Evolutionary conservation across 2,329 filamentous ascomycete species (phyloP).

Genomic region (Colletotrichum chrysophilum): DNA sequence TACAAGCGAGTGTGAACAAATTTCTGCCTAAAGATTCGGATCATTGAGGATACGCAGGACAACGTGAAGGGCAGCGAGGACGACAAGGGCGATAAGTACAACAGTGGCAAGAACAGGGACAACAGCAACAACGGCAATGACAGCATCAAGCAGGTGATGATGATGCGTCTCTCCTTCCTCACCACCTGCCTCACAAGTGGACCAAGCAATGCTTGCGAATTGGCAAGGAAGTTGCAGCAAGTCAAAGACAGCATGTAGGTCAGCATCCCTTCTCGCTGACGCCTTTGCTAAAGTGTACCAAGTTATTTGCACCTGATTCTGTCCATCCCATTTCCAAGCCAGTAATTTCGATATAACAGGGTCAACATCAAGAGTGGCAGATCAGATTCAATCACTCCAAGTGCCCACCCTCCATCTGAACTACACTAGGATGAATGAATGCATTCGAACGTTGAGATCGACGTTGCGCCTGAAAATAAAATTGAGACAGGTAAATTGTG

Average conservation of each 20-base stretch:
- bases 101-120: not conserved
- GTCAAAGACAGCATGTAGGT: not conserved
- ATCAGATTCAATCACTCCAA: not conserved
- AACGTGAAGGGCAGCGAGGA: not conserved
- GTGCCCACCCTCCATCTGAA: not conserved
- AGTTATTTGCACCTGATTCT: accelerated
- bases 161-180: not conserved
- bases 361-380: not conserved
- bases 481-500: not conserved
- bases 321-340: not conserved
- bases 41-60: not conserved
- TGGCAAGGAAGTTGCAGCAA: not conserved
- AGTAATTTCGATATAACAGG: not conserved
- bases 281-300: not conserved
- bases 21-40: not conserved
- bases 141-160: not conserved
- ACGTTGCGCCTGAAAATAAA: not conserved
- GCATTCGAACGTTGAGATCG: not conserved
- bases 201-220: not conserved
- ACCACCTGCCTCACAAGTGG: not conserved
- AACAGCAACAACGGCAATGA: not conserved
- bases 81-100: not conserved
- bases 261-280: not conserved
- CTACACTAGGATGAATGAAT: accelerated
- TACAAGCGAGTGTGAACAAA: not conserved